Evolutionary conservation across 768 basidiomycete genomes (phyloP).

Genomic region (Tephrocybe sp.): DNA sequence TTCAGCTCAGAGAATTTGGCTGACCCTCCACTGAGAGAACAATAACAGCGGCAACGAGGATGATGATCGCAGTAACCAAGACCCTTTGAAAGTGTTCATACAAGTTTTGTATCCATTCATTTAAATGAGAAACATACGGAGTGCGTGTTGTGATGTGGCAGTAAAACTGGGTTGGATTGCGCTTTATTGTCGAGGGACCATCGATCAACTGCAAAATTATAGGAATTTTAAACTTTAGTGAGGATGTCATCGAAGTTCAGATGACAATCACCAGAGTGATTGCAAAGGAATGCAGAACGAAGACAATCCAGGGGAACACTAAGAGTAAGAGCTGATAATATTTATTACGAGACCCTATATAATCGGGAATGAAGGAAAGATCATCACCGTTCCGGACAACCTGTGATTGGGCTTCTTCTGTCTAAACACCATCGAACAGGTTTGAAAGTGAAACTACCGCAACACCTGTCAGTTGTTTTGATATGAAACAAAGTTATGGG

Average conservation of each 20-base stretch:
- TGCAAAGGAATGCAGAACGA: background rate
- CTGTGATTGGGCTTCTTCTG: background rate
- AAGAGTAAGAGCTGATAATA: slow-evolving; percentile 5
- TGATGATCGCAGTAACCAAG: slow-evolving; percentile 5
- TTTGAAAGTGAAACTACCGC: background rate
- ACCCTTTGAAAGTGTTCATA: slow-evolving; percentile 1
- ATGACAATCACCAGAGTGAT: slow-evolving; percentile 8
- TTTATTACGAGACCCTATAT: background rate
- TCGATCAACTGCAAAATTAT: background rate
- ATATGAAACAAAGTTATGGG: background rate
- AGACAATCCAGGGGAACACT: slow-evolving; percentile 9
- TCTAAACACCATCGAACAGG: background rate
- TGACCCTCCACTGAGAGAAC: slow-evolving; percentile 19
- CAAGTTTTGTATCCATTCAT: background rate
- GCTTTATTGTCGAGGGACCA: slow-evolving; percentile 9
- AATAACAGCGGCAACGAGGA: slow-evolving; percentile 10
- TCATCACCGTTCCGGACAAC: background rate
- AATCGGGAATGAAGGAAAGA: background rate
- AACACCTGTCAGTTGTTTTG: too few species aligned
- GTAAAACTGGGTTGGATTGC: slow-evolving; percentile 16
- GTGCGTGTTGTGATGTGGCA: slow-evolving; percentile 12
- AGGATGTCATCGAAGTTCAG: background rate
- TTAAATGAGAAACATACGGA: slow-evolving; percentile 12
- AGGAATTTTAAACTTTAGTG: too few species aligned
- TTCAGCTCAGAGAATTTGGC: background rate